phyloP scores from a whole-genome alignment of 2,329 filamentous ascomycete genomes.

The Phialophora expanda region DNA sequence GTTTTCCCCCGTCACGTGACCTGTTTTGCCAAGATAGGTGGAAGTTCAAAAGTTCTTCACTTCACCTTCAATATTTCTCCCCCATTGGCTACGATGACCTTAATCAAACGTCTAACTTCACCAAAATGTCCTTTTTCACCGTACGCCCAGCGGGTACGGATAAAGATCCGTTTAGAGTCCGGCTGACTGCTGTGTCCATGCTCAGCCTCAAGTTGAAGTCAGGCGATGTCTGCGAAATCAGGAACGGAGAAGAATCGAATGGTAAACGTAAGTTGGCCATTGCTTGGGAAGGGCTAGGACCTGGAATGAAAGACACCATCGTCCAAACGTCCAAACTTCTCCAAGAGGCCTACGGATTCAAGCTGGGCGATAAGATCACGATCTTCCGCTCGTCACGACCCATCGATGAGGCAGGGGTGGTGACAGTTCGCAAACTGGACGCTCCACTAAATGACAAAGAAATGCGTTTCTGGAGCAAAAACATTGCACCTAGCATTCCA shows the following conservation, averaged over 20 bases:
- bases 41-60: not conserved
- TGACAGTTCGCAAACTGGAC: constrained; percentile 57
- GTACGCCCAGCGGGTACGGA: constrained; percentile 61
- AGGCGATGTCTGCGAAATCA: constrained; percentile 65
- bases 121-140: constrained; percentile 51
- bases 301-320: constrained; percentile 67
- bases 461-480: constrained; percentile 55
- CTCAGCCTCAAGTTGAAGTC: constrained; percentile 60
- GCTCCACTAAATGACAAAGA: constrained; percentile 42
- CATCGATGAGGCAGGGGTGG: constrained; percentile 61
- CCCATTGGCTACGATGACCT: not conserved
- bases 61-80: constrained; percentile 4
- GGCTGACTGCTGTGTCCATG: constrained; percentile 62
- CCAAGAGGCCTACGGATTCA: constrained; percentile 73
- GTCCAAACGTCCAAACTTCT: constrained; percentile 75
- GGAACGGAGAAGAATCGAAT: constrained; percentile 19
- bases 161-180: constrained; percentile 65
- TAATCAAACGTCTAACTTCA: not conserved
- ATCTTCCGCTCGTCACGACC: constrained; percentile 60
- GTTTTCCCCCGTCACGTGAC: not conserved
- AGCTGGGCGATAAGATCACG: constrained; percentile 71
- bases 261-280: constrained; percentile 49
- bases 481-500: constrained; percentile 57
- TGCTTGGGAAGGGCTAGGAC: constrained; percentile 66
- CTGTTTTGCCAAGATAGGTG: not conserved